Conservation (phyloP, 2,329 filamentous ascomycete species). For the Apiospora marii region DNA sequence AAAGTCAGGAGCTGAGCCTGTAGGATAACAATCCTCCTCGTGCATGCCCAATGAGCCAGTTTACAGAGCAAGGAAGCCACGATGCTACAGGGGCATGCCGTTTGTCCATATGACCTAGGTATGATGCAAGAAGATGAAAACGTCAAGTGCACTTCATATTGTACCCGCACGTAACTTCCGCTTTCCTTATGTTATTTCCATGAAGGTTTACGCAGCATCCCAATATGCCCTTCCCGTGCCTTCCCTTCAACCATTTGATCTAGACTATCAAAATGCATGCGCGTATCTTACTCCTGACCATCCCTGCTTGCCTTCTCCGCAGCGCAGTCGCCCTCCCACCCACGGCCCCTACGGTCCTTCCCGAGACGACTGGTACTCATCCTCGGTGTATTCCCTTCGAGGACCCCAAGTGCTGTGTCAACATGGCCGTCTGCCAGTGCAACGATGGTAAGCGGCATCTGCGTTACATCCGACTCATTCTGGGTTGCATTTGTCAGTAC, state of each 20-base stretch:
- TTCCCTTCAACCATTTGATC: neutral
- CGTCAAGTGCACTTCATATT: neutral
- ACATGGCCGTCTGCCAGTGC: neutral
- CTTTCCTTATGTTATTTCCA: neutral
- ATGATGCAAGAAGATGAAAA: neutral
- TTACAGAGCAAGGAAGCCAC: neutral
- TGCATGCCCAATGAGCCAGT: no score
- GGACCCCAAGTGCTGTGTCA: constrained; percentile 9
- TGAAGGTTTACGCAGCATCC: neutral
- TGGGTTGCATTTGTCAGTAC: neutral
- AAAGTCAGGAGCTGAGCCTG: neutral
- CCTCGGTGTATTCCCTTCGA: constrained; percentile 4
- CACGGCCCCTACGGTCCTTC: neutral
- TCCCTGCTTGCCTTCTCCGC: neutral
- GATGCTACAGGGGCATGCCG: neutral
- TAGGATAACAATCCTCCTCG: neutral
- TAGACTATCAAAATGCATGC: neutral
- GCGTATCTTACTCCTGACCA: neutral
- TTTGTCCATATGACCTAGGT: neutral
- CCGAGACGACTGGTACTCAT: neutral
- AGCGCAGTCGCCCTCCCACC: neutral
- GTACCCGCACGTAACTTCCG: neutral
- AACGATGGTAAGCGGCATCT: constrained; percentile 28
- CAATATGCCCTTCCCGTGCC: neutral
- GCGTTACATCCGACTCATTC: neutral